phyloP scores from a whole-genome alignment of 345 rosid genomes.

The Pistacia integerrima region DNA sequence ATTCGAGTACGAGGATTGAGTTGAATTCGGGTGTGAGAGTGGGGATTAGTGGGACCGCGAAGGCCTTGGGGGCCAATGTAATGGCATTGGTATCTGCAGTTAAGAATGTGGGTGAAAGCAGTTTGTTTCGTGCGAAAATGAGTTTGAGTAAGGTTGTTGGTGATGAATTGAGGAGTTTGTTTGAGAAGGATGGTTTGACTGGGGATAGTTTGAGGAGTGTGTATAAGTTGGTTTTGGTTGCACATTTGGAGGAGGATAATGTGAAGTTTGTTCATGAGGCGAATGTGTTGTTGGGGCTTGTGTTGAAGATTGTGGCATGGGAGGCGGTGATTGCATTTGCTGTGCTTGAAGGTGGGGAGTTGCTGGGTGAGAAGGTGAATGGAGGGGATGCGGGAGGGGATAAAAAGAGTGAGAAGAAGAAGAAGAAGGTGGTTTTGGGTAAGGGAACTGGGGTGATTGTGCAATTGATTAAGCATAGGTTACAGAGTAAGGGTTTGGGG shows the following conservation, averaged over 20 bases:
- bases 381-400: constrained; percentile 42
- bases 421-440: constrained; percentile 70
- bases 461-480: constrained; percentile 64
- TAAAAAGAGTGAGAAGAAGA: constrained; percentile 65
- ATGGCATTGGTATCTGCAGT: constrained; percentile 44
- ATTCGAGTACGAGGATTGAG: constrained; percentile 48
- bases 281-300: constrained; percentile 42
- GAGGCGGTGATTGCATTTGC: constrained; percentile 67
- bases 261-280: constrained; percentile 52
- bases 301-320: constrained; percentile 76
- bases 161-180: constrained; percentile 34
- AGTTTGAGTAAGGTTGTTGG: constrained; percentile 39
- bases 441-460: constrained; percentile 67
- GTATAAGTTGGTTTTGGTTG: constrained; percentile 36
- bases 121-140: constrained; percentile 46
- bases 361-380: constrained; percentile 38
- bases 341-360: constrained; percentile 61
- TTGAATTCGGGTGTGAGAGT: constrained; percentile 50
- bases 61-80: constrained; percentile 36
- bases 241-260: constrained; percentile 41
- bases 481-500: constrained; percentile 38
- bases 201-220: constrained; percentile 30
- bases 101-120: constrained; percentile 52
- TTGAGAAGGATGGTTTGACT: constrained; percentile 30
- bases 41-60: constrained; percentile 30